These are phyloP conservation scores for Phialophora macrospora DNA, from an alignment of 2,329 filamentous ascomycete species.

Conservation along the genomic window DNA sequence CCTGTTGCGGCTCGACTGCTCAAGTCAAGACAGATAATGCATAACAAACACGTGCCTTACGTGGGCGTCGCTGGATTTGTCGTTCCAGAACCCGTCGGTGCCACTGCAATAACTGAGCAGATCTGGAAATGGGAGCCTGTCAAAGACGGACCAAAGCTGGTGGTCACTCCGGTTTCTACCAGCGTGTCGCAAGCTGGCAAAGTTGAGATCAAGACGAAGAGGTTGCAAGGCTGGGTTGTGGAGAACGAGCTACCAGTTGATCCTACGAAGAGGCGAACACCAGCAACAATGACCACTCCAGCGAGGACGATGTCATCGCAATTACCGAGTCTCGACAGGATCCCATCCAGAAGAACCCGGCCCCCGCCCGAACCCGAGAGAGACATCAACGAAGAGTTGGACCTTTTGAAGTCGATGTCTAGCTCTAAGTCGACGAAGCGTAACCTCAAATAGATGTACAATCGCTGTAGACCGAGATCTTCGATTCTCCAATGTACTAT, in stretches of 20 bases:
- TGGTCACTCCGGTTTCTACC: conserved; percentile 28
- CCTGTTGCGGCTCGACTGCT: conserved; percentile 65
- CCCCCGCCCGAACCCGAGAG: conserved; percentile 23
- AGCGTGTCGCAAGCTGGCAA: conserved; percentile 33
- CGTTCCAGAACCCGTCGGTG: conserved; percentile 21
- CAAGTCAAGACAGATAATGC: conserved; percentile 28
- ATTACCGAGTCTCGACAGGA: conserved; percentile 15
- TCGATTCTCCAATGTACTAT: background rate
- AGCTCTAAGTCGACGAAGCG: conserved; percentile 11
- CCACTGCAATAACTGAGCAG: conserved; percentile 11
- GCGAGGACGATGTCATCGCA: conserved; percentile 11
- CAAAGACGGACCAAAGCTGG: conserved; percentile 34
- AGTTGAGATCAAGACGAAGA: conserved; percentile 28
- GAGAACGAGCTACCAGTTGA: conserved; percentile 32
- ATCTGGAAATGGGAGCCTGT: conserved; percentile 30
- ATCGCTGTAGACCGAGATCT: conserved; percentile 12
- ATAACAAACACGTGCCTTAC: conserved; percentile 26
- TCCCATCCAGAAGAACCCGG: background rate
- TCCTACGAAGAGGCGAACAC: background rate
- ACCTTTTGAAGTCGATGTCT: conserved; percentile 15
- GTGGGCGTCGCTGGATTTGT: conserved; percentile 39
- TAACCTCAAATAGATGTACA: conserved; percentile 25
- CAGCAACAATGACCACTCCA: background rate
- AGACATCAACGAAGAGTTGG: conserved; percentile 28
- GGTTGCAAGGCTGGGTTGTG: conserved; percentile 26